A percentile compares a stretch with the other conserved stretches of the same genome.
These are phyloP conservation scores for Curvularia lunata DNA, from an alignment of 2,329 filamentous ascomycete genomes.

Conservation along the genomic window DNA sequence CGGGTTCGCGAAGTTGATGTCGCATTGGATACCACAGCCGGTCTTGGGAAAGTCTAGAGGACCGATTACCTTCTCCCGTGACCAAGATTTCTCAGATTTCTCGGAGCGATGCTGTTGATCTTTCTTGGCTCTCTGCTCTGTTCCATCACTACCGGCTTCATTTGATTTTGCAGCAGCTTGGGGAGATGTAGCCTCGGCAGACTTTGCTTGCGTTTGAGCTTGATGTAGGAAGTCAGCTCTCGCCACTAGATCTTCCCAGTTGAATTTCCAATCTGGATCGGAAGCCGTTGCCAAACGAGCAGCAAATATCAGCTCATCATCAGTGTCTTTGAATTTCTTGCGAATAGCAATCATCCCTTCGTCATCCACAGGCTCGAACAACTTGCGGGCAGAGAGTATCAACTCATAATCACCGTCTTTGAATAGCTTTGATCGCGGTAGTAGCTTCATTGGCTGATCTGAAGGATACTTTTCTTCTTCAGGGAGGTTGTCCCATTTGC, in stretches of 20 bases:
- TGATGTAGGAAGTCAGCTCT: slow-evolving; percentile 9
- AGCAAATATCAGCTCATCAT: slow-evolving; percentile 3
- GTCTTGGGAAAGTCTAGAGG: slow-evolving; percentile 77
- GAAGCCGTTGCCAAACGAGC: slow-evolving; percentile 6
- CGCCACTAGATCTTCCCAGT: slow-evolving; percentile 5
- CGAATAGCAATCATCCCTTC: background rate
- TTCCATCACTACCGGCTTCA: slow-evolving; percentile 12
- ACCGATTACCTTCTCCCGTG: slow-evolving; percentile 55
- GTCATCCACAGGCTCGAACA: background rate
- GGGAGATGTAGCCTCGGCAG: slow-evolving; percentile 1
- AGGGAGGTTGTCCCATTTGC: slow-evolving; percentile 71
- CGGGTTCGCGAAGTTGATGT: slow-evolving; percentile 89
- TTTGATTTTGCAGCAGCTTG: slow-evolving; percentile 10
- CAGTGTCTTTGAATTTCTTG: slow-evolving; percentile 17
- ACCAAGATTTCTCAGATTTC: slow-evolving; percentile 49
- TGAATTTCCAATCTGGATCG: background rate
- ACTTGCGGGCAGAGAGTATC: background rate
- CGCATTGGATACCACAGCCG: slow-evolving; percentile 82
- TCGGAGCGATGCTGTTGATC: slow-evolving; percentile 33
- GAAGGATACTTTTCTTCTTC: slow-evolving; percentile 53
- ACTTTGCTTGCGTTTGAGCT: slow-evolving; percentile 8
- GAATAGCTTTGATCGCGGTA: slow-evolving; percentile 16
- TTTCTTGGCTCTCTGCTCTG: slow-evolving; percentile 8
- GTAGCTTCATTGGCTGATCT: slow-evolving; percentile 21
- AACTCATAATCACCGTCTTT: slow-evolving; percentile 14